phyloP scores from a whole-genome alignment of 2,329 filamentous ascomycete genomes.

The Xylaria arbuscula region DNA sequence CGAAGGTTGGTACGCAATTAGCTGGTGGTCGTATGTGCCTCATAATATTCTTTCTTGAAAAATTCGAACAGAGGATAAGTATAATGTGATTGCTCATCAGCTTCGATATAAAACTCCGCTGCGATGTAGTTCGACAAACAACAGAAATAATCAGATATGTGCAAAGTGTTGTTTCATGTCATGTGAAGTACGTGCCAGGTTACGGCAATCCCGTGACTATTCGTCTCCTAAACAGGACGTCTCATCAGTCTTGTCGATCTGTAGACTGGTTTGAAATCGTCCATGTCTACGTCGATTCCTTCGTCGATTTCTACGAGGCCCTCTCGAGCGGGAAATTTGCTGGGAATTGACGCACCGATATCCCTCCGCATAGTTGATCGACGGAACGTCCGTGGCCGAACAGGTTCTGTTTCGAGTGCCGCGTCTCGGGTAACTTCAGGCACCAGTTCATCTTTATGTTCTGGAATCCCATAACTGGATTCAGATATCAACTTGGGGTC shows the following conservation, averaged over 20 bases:
- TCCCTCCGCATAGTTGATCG: conserved; percentile 66
- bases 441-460: conserved; percentile 6
- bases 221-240: conserved; percentile 36
- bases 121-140: conserved; percentile 42
- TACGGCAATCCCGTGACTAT: conserved; percentile 13
- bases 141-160: conserved; percentile 33
- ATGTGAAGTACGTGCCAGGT: conserved; percentile 19
- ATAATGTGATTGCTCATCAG: conserved; percentile 27
- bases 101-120: conserved; percentile 44
- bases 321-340: conserved; percentile 40
- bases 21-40: conserved; percentile 4
- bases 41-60: background rate
- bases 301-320: conserved; percentile 47
- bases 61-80: conserved; percentile 2
- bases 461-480: conserved; percentile 7
- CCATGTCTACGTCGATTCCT: conserved; percentile 50
- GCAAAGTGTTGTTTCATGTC: conserved; percentile 24
- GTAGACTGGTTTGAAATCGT: conserved; percentile 44
- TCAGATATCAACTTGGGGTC: conserved; percentile 4
- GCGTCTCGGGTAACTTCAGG: conserved; percentile 10
- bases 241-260: conserved; percentile 43
- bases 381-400: conserved; percentile 61
- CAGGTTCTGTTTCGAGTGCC: conserved; percentile 40
- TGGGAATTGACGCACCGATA: conserved; percentile 46
- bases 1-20: conserved; percentile 1